These are phyloP conservation scores for Colletotrichum zoysiae DNA, from an alignment of 2,329 filamentous ascomycete genomes.

Conservation along the genomic window DNA sequence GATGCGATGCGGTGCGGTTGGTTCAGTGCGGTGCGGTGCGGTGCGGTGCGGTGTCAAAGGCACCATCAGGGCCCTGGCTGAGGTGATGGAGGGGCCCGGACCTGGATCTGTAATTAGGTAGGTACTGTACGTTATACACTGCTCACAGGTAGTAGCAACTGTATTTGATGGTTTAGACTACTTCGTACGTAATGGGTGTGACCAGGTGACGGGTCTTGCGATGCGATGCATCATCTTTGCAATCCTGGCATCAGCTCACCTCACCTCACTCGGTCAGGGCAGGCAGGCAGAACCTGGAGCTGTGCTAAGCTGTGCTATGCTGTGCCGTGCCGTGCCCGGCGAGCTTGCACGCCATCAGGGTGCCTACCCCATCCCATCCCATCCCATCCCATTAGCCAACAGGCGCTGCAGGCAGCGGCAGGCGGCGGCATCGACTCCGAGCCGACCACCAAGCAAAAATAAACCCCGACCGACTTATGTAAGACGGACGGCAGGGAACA, in stretches of 20 bases:
- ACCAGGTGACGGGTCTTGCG: constrained; percentile 36
- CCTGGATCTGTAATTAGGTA: too few species aligned
- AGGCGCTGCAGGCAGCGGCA: constrained; percentile 12
- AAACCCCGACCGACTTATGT: constrained; percentile 1
- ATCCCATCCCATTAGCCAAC: constrained; percentile 33
- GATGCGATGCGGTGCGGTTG: constrained; percentile 1
- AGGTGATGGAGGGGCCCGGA: neutral
- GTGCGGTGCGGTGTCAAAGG: neutral
- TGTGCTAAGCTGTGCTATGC: too few species aligned
- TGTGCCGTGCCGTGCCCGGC: neutral
- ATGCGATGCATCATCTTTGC: constrained; percentile 40
- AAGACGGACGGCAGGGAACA: constrained; percentile 15
- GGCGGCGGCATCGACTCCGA: neutral
- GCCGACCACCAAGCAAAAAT: neutral
- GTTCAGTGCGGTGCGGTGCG: neutral
- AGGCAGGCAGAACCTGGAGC: neutral
- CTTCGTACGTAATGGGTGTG: constrained; percentile 16
- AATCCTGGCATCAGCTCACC: constrained; percentile 41
- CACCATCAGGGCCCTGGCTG: constrained; percentile 8
- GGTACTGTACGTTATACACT: too few species aligned
- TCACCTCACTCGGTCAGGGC: constrained; percentile 22
- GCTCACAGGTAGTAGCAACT: neutral
- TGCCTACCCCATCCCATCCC: constrained; percentile 10
- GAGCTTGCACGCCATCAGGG: constrained; percentile 21
- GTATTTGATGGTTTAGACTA: neutral